Evolutionary conservation across 257 asterid genomes (phyloP).

Genomic region (Solanum tacnaense): DNA sequence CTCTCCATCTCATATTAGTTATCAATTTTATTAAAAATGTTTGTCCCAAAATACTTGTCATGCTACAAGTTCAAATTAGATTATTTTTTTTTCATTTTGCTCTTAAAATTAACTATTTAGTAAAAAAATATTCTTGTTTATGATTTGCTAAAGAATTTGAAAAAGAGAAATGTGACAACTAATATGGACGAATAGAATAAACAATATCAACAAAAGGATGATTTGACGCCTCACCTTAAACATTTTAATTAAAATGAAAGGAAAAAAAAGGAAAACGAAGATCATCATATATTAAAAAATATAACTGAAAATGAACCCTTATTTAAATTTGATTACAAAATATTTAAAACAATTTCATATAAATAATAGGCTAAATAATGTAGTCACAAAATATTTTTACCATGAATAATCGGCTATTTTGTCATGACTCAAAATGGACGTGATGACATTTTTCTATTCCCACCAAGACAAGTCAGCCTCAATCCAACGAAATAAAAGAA

Average conservation of each 20-base stretch:
- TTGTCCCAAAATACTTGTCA: background rate
- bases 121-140: too few species aligned
- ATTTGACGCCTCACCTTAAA: background rate
- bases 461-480: background rate
- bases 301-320: background rate
- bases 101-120: background rate
- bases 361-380: background rate
- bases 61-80: background rate
- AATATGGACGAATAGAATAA: background rate
- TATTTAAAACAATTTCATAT: background rate
- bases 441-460: background rate
- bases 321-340: background rate
- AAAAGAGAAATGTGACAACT: background rate
- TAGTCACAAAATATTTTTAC: background rate
- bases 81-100: too few species aligned
- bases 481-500: too few species aligned
- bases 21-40: background rate
- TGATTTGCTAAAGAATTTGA: background rate
- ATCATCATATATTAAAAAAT: background rate
- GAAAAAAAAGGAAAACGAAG: background rate
- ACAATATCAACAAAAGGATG: background rate
- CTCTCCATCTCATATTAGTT: background rate
- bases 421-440: background rate
- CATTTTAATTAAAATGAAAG: background rate
- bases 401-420: background rate